Conservation (phyloP, 148 eudicot genomes). For the Rhododendron mucronatum region DNA sequence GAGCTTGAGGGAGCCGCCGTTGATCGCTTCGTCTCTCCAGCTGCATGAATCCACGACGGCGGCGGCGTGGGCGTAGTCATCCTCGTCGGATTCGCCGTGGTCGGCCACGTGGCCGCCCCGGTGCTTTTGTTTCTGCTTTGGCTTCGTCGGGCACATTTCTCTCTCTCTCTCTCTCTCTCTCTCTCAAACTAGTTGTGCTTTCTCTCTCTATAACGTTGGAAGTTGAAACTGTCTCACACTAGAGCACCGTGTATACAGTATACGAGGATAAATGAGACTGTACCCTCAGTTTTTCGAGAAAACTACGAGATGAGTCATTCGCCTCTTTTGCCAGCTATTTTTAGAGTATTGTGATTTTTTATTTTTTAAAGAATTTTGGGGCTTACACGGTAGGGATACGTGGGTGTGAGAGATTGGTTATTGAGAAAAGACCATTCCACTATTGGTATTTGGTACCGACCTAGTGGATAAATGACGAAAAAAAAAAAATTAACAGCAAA, state of each 20-base stretch:
- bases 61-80: background rate
- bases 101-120: slow-evolving; percentile 12
- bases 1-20: slow-evolving; percentile 58
- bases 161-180: background rate
- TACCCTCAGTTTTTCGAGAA: background rate
- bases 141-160: slow-evolving; percentile 30
- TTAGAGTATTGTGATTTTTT: background rate
- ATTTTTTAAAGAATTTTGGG: too few relatives aligned
- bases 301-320: background rate
- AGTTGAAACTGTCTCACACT: too few relatives aligned
- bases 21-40: slow-evolving; percentile 57
- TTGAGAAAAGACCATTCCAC: background rate
- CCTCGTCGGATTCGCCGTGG: slow-evolving; percentile 1
- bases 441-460: too few relatives aligned
- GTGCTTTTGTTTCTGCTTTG: slow-evolving; percentile 23
- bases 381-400: background rate
- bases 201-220: too few relatives aligned
- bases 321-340: background rate
- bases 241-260: background rate
- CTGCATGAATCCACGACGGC: background rate
- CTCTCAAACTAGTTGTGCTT: background rate
- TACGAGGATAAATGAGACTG: background rate
- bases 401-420: background rate
- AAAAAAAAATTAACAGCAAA: too few relatives aligned
- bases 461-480: too few relatives aligned